Evolutionary conservation across 2,329 filamentous ascomycete species (phyloP), one percentile per base, ranked within the genome.

Genomic region (Pleoardoris graminearum): DNA sequence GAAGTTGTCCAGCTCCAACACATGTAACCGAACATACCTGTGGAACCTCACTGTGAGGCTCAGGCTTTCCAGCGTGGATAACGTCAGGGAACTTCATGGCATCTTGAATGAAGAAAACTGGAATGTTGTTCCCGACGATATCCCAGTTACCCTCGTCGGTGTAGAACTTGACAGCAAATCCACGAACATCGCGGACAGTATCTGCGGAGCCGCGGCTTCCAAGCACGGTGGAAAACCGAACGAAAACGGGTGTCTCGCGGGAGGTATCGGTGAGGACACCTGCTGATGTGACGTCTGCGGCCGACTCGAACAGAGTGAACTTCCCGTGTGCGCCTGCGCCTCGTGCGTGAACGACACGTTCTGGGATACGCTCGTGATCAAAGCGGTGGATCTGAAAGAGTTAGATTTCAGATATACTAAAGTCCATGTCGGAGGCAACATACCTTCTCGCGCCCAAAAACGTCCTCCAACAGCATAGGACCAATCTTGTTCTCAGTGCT

Each of bases 161-260:
- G 67, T 91, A 91, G 64, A 90, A 85, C 71, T 90, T 90, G 57
- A 90, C 74, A 0, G 89, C 88, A 58, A 93, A 94, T 1, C 90
- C 89, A 32, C 89, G 84, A 2, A 91, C 87, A 76, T 94, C 89
- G n/a, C 90, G 83, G 1, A 91, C 89, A 0, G 88, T 92, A 67
- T 94, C 90, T 5, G 89, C 87, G 46, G 86, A 89, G 11, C 89
- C 90, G 29, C 85, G 81, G 66, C 85, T 89, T 6, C 88, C 88
- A 1, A 89, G 79, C 0, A 90, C 89, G 0, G 90, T 93, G 0
- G 89, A 93, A 71, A 94, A 92, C 0, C 89, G 85, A 14, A 88
- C 65, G 65, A 90, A 90, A 1, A 89, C 77, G 0, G 81, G 85
- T 0, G 88, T 91, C 29, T 80, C 82, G 25, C 85, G 81, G 0